phyloP scores from a whole-genome alignment of 768 basidiomycete genomes.

The Tulasnella sp. region DNA sequence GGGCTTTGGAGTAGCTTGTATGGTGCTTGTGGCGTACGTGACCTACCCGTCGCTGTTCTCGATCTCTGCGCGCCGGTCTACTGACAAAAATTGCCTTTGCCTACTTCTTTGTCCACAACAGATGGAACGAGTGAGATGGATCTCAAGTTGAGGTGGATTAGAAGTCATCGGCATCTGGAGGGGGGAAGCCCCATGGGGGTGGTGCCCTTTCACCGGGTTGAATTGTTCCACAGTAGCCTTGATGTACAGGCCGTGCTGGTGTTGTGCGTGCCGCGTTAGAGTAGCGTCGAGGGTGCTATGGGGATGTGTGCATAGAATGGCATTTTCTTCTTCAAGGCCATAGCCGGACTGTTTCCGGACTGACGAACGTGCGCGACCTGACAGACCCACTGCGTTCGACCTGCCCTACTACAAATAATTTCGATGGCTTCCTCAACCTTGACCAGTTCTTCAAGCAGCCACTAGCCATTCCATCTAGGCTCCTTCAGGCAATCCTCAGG shows the following conservation, averaged over 20 bases:
- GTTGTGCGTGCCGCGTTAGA: constrained; percentile 9
- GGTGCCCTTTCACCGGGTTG: not conserved
- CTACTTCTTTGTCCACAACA: constrained; percentile 41
- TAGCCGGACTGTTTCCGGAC: not conserved
- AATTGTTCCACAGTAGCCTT: constrained; percentile 13
- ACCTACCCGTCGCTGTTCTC: not conserved
- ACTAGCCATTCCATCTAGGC: constrained; percentile 9
- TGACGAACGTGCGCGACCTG: constrained; percentile 19
- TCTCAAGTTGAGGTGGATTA: constrained; percentile 18
- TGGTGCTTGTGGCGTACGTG: constrained; percentile 90
- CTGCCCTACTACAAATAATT: constrained; percentile 15
- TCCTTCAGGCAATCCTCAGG: constrained; percentile 21
- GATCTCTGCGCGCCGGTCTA: constrained; percentile 28
- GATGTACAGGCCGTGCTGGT: constrained; percentile 9
- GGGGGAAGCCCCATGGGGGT: not conserved
- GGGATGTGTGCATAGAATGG: constrained; percentile 13
- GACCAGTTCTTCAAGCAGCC: constrained; percentile 5
- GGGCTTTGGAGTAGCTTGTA: constrained; percentile 87
- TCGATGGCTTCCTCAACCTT: constrained; percentile 17
- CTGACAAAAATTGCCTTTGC: constrained; percentile 36
- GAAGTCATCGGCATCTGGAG: not conserved
- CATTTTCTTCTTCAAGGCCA: constrained; percentile 10
- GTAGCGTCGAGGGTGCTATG: constrained; percentile 4
- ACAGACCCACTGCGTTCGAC: not conserved
- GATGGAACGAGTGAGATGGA: constrained; percentile 72